Base-by-base conservation (phyloP, 768 basidiomycete species). In the Panus rudis region DNA sequence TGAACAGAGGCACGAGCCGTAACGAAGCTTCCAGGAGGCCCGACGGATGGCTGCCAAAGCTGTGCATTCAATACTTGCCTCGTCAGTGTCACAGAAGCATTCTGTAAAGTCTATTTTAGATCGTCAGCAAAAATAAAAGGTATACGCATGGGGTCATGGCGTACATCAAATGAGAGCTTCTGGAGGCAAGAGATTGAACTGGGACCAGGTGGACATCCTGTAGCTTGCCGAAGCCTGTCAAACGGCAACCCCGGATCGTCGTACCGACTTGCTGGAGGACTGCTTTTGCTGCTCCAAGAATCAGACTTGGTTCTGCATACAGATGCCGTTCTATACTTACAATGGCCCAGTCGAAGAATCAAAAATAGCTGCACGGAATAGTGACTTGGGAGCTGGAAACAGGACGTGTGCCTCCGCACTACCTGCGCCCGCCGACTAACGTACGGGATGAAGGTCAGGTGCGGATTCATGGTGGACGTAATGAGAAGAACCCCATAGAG, bases 21-120 rank as follows among this genome's bases (percentile, higher is more conserved):
- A 16, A 72, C 55, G 39, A 79, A 63, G 52, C 74, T 79, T 2
- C 74, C 75, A 0, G 59, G 41, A 1, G 73, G 72, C 0, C 78
- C 77, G 4, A 78, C 66, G 1, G 75, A 46, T 0, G 78, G 77
- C 48, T 79, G 65, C 78, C 78, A 79, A 4, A 79, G 58, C 48
- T 81, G 78, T 0, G 45, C 14, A 40, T 80, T 78, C 21, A 80
- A 55, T 1, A 70, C 71, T 0, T 60, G 39, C 0, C 17, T 38
- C 7, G 74, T 72, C 69, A 79, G 66, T 0, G 48, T 35, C 48
- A 76, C 75, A 30, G 67, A 72, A 35, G 70, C 68, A 41, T 67
- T 65, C 46, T 75, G 31, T n/a, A 79, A 61, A 3, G 64, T 71
- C 78, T 79, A 34, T n/a, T 26, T 21, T 20, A 3, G 30, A 16